Base-by-base conservation (phyloP, 345 rosid genomes). In the Bruguiera gymnorhiza region DNA sequence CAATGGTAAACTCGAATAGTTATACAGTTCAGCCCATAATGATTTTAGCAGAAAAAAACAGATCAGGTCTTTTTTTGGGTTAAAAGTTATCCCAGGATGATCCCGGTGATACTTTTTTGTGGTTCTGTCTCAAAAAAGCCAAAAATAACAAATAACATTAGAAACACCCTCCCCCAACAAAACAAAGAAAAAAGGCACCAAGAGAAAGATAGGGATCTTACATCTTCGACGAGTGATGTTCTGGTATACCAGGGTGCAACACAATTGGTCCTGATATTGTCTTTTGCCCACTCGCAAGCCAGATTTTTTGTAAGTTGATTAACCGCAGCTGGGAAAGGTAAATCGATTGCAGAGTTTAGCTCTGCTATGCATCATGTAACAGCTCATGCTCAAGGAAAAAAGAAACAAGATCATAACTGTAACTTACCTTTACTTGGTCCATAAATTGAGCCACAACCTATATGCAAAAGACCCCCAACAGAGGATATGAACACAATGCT, bases 251-350 rank as follows among this genome's bases (percentile, higher is more conserved):
- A 91, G 2, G 96, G 98, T 8, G 97, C 96, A 48, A 93, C 91
- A 43, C 76, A 60, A 70, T 93, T 93, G 34, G 82, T 81, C 78
- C 97, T 86, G 73, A 91, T 93, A 63, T 93, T 91, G 83, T 91
- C 98, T 11, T 78, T 81, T 19, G 98, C 96, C 98, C 98, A 88
- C 65, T 91, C 96, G 19, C 96, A 93, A 77, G 98, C 98, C 76
- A 93, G 81, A 74, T 83, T 85, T 69, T 76, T 91, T 36, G 98
- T 76, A 52, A 93, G 86, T 70, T 89, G 97, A 82, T 93, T 91
- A 54, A 91, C 81, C 52, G 97, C 98, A 69, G 84, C 96, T 87
- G 82, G 21, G 26, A 76, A 52, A 16, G 68, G 67, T 21, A 51
- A 63, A 76, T 7, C 24, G 48, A 6, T 63, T 36, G 58, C 1